phyloP scores from a whole-genome alignment of 2,329 filamentous ascomycete species.

The Colletotrichum siamense region DNA sequence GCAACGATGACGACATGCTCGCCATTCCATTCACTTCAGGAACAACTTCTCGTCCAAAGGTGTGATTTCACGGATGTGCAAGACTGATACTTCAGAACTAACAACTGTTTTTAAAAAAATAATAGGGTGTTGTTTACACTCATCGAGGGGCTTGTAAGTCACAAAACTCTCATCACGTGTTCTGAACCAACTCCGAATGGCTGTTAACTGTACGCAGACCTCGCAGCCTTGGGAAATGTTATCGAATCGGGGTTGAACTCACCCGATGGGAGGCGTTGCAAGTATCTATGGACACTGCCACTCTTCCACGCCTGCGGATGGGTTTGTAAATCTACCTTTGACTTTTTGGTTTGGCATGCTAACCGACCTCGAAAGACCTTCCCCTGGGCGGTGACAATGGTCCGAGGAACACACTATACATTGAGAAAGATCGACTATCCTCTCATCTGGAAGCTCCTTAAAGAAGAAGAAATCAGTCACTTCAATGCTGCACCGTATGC shows the following conservation, averaged over 20 bases:
- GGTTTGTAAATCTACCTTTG: slow-evolving; percentile 35
- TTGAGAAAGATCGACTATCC: slow-evolving; percentile 95
- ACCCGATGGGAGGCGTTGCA: slow-evolving; percentile 66
- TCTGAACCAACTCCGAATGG: neutral
- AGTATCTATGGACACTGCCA: slow-evolving; percentile 90
- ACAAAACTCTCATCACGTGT: neutral
- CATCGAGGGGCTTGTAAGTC: slow-evolving; percentile 76
- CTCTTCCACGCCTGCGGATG: slow-evolving; percentile 82
- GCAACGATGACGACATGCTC: slow-evolving; percentile 80
- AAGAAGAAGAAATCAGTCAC: slow-evolving; percentile 87
- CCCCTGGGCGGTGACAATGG: slow-evolving; percentile 91
- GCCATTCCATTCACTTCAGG: slow-evolving; percentile 94
- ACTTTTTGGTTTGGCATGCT: neutral
- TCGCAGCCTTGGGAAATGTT: slow-evolving; percentile 83
- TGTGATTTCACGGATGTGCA: neutral
- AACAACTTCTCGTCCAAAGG: slow-evolving; percentile 78
- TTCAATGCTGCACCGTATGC: slow-evolving; percentile 85
- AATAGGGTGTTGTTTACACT: slow-evolving; percentile 90
- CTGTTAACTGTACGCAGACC: slow-evolving; percentile 42
- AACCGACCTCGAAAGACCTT: slow-evolving; percentile 46
- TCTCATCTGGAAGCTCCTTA: slow-evolving; percentile 87
- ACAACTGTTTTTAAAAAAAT: neutral
- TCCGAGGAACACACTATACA: slow-evolving; percentile 78
- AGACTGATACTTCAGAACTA: neutral
- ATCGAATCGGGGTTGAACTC: slow-evolving; percentile 87